Base-by-base conservation (phyloP, 1,284 basidiomycete genomes). In the Ustilago cynodontis region DNA sequence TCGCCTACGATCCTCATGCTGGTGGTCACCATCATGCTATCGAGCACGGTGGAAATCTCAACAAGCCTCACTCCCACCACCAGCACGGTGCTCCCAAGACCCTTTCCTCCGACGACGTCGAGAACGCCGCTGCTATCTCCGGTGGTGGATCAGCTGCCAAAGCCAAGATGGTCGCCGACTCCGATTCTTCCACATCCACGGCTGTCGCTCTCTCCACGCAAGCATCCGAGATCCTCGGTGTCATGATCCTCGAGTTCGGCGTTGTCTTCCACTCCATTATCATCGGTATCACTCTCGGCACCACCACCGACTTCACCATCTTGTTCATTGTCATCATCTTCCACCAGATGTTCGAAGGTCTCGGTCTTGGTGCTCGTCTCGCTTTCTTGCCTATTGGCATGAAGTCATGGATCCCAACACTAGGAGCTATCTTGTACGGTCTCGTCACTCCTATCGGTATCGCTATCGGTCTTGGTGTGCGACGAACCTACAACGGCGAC, bases 271-370 rank as follows among this genome's bases (percentile, higher is more conserved):
- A 97, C 54, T 86, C 87, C 82, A 85, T 98, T 47, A 90, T 99
- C 77, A 94, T 99, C 79, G 96, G 96, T 1, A 88, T 99, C 26
- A 98, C 96, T 0, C 90, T 99, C 52, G 95, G 94, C 22, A 94
- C 96, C 35, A 91, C 93, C 81, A 87, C 90, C 28, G 73, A 77
- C 43, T 98, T 99, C 87, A 92, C 90, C 74, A 87, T 93, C 13
- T 90, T 99, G 22, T 95, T 98, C 85, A 88, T 95, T 70, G 95
- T 98, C 66, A 87, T 98, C 76, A 88, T 96, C 83, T 98, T 87
- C 79, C 86, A 87, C 78, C 86, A 86, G 72, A 81, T 85, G 77
- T 86, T 86, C 70, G 85, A 86, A 53, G 79, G 82, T 52, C 69
- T 86, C 14, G 85, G 85, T 82, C 82, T 86, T 29, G 85, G 85